Conservation (phyloP, 495 filamentous ascomycete genomes). For the Podospora conica region DNA sequence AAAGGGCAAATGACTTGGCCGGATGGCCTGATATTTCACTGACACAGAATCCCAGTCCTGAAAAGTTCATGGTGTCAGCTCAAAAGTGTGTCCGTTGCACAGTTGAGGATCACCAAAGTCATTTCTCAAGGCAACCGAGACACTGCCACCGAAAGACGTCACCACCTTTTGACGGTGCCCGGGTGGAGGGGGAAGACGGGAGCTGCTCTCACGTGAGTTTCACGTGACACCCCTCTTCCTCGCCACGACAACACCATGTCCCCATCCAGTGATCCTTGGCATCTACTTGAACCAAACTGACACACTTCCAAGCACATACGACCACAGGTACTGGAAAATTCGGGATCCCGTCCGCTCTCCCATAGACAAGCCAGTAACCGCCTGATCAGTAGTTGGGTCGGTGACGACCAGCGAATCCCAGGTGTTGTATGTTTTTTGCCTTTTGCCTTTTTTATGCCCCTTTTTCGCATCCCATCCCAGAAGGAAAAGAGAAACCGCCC, state of each 20-base stretch:
- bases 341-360: conserved; percentile 48
- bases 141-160: background rate
- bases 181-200: no score
- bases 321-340: conserved; percentile 40
- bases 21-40: background rate
- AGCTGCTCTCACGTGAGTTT: no score
- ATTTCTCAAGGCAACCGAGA: background rate
- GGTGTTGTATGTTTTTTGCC: conserved; percentile 38
- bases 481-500: no score
- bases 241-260: background rate
- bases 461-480: no score
- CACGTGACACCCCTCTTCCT: background rate
- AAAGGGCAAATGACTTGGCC: background rate
- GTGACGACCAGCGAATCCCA: conserved; percentile 33
- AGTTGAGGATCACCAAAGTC: background rate
- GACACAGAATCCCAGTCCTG: no score
- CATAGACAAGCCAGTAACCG: conserved; percentile 32
- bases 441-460: background rate
- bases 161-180: no score
- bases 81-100: background rate
- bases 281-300: background rate
- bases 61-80: no score
- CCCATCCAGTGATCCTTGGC: background rate
- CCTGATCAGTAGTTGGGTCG: conserved; percentile 36
- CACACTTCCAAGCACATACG: conserved; percentile 27